Conservation (phyloP, 2,329 filamentous ascomycete genomes). For the Chalaropsis ovoidea region DNA sequence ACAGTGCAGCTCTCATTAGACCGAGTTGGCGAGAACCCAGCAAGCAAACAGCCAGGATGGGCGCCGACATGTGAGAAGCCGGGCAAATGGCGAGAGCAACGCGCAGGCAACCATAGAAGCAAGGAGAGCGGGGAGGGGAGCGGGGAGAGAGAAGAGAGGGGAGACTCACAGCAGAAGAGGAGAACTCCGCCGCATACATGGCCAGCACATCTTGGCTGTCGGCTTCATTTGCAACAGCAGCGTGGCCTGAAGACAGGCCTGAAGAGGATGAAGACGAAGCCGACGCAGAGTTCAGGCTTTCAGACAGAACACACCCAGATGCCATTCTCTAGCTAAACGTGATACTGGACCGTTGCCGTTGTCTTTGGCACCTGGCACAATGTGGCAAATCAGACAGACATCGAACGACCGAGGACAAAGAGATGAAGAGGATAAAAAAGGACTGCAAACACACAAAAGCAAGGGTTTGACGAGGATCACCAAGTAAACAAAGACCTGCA, state of each 20-base stretch:
- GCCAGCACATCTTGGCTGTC: slow-evolving; percentile 23
- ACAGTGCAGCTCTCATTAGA: neutral
- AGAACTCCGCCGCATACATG: slow-evolving; percentile 22
- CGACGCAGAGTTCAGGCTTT: neutral
- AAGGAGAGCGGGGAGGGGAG: neutral
- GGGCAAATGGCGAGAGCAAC: neutral
- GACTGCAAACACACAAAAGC: neutral
- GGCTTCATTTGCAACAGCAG: slow-evolving; percentile 1
- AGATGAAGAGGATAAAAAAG: neutral
- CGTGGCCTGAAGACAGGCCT: neutral
- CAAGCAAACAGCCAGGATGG: neutral
- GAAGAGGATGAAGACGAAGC: neutral
- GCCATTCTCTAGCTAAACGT: slow-evolving; percentile 9
- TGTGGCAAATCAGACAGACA: neutral
- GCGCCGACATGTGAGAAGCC: neutral
- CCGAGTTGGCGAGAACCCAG: neutral
- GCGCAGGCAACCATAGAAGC: neutral
- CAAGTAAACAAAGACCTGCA: neutral
- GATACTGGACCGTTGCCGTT: neutral
- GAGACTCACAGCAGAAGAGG: slow-evolving; percentile 17
- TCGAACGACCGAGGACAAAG: neutral
- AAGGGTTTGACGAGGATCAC: neutral
- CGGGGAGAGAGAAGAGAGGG: neutral
- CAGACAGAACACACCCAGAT: slow-evolving; percentile 6
- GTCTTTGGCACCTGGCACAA: neutral